phyloP scores from a whole-genome alignment of 1,139 yeast species.

The Eremothecium sinecaudum region DNA sequence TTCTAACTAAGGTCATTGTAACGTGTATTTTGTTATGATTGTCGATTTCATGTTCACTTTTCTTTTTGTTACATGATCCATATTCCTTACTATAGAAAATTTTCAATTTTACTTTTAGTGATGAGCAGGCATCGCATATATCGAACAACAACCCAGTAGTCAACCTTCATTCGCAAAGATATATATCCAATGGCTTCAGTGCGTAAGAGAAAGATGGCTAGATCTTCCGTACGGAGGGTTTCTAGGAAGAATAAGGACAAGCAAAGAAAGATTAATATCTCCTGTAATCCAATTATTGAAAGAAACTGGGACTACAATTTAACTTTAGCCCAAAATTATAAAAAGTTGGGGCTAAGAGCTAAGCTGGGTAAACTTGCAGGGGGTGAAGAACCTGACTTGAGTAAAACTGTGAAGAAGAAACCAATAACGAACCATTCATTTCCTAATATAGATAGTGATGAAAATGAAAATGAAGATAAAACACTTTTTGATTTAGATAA shows the following conservation, averaged over 20 bases:
- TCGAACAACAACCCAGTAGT: too few relatives aligned
- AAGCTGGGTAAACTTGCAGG: slow-evolving; percentile 60
- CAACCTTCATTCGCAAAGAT: too few relatives aligned
- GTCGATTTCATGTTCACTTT: too few relatives aligned
- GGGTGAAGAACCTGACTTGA: slow-evolving; percentile 48
- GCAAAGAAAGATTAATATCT: slow-evolving; percentile 53
- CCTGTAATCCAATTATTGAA: slow-evolving; percentile 72
- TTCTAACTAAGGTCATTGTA: too few relatives aligned
- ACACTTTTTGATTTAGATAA: slow-evolving; percentile 30
- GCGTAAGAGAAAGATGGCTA: slow-evolving; percentile 76
- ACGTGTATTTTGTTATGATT: too few relatives aligned
- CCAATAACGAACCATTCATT: slow-evolving; percentile 13
- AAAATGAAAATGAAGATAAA: slow-evolving; percentile 29
- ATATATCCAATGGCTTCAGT: slow-evolving; percentile 86
- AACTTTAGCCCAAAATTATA: slow-evolving; percentile 78
- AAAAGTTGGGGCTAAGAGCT: slow-evolving; percentile 62
- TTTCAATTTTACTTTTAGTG: too few relatives aligned
- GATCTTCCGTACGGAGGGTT: slow-evolving; percentile 58
- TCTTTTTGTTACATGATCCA: too few relatives aligned
- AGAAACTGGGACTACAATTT: slow-evolving; percentile 81
- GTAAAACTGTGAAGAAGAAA: slow-evolving; percentile 19
- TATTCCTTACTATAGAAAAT: too few relatives aligned
- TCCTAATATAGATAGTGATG: slow-evolving; percentile 33
- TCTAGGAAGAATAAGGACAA: slow-evolving; percentile 63
- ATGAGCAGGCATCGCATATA: too few relatives aligned